Percentiles rank a stretch among this genome's conserved stretches.
Evolutionary conservation across 805 yeast genomes (phyloP).

Genomic region (Millerozyma miso): DNA sequence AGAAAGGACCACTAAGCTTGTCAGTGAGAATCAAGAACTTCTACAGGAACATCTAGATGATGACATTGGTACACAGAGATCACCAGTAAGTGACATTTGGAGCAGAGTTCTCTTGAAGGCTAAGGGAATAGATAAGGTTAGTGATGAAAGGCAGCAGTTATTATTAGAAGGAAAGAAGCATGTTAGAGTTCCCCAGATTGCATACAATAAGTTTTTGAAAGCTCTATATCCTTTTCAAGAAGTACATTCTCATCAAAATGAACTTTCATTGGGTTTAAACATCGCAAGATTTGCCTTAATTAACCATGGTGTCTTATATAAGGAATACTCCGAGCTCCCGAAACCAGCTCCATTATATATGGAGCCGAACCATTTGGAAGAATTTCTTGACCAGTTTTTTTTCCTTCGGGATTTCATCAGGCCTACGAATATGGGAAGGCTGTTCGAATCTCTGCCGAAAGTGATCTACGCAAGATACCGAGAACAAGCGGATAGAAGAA

Average conservation of each 20-base stretch:
- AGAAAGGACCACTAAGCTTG: not conserved
- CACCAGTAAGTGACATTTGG: not conserved
- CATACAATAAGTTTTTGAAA: conserved; percentile 11
- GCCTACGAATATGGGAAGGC: conserved; percentile 17
- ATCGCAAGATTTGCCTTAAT: conserved; percentile 14
- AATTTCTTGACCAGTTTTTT: conserved; percentile 21
- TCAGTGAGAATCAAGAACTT: not conserved
- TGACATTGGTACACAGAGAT: not conserved
- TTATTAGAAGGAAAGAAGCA: conserved; percentile 1
- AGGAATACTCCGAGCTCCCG: conserved; percentile 23
- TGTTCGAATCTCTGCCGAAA: conserved; percentile 1
- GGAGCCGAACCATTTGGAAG: conserved; percentile 22
- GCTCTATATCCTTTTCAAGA: conserved; percentile 16
- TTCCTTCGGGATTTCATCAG: conserved; percentile 20
- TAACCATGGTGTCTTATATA: conserved; percentile 22
- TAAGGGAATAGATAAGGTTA: not conserved
- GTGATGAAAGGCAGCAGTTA: not conserved
- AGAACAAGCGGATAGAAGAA: conserved; percentile 16
- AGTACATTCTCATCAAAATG: not conserved
- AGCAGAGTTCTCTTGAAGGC: not conserved
- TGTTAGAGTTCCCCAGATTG: conserved; percentile 3
- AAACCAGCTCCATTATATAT: conserved; percentile 23
- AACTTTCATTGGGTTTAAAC: conserved; percentile 5
- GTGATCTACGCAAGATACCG: conserved; percentile 11
- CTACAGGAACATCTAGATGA: not conserved